Conservation (phyloP, 345 rosid species). For the Corymbia maculata region DNA sequence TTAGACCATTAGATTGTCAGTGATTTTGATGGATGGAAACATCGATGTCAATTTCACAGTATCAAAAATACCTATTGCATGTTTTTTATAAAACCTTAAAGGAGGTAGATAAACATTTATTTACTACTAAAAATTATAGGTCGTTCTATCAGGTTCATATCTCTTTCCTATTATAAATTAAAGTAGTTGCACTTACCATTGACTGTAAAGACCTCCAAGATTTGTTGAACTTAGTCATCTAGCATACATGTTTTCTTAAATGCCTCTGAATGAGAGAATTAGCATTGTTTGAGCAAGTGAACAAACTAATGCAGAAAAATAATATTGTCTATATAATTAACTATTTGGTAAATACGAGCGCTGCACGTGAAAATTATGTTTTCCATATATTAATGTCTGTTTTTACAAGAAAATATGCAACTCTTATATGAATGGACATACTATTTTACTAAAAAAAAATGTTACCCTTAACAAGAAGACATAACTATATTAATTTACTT, state of each 20-base stretch:
- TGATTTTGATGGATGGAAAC: too few relatives aligned
- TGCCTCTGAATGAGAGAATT: not conserved
- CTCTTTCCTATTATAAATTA: not conserved
- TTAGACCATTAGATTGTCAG: too few relatives aligned
- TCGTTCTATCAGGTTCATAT: not conserved
- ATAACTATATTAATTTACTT: too few relatives aligned
- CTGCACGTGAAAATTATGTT: not conserved
- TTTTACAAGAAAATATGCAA: too few relatives aligned
- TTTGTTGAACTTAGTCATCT: not conserved
- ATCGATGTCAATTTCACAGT: too few relatives aligned
- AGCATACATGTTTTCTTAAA: fast-evolving
- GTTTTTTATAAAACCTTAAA: not conserved
- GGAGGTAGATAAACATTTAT: not conserved
- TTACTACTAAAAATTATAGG: not conserved
- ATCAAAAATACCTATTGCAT: too few relatives aligned
- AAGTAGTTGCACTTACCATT: not conserved
- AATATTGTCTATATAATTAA: not conserved
- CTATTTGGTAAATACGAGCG: not conserved
- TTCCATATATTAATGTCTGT: not conserved
- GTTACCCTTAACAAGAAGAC: too few relatives aligned
- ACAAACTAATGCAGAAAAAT: not conserved
- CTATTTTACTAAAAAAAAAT: too few relatives aligned
- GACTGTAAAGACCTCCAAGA: not conserved
- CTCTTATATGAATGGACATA: too few relatives aligned
- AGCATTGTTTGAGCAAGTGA: not conserved